Evolutionary conservation across 495 filamentous ascomycete species (phyloP), one percentile per base, ranked within the genome.

Genomic region (Venustampulla echinocandica): DNA sequence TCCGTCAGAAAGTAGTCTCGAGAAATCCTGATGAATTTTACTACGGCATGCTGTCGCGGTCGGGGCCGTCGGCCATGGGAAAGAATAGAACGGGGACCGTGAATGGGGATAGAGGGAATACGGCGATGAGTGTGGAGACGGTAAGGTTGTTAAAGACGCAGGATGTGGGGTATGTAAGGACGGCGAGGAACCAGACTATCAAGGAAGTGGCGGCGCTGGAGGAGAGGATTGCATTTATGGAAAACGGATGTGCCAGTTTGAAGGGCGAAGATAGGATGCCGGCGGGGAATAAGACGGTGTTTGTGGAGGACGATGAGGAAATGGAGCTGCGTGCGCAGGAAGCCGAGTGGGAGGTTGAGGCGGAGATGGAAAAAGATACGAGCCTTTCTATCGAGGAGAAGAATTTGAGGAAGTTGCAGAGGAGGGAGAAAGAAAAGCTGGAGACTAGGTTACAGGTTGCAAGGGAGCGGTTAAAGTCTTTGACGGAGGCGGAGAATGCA

Each of bases 11-110:
- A 66, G 90, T 83, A 18, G 72, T 76, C 46, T 80, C 92, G 33
- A 82, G 87, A 52, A 97, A 98, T 64, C 87, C 90, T 32, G 92
- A 98, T 78, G 89, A 95, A 65, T 98, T 97, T 70, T 81, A 85
- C 66, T 95, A 87, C 59, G 84, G 81, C 19, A 98, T 98, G 92
- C 75, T 93, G 64, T 74, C 69, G 40, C 69, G 71, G 24, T 56
- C 61, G 23, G 70, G 71, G 14, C 65, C 65, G 6, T 48, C 65
- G 9, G 49, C 47, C 0, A 45, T 30, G 33, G 54, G 50, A 4
- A 57, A 57, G 38, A 60, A 64, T 11, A 34, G 41, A 14, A 69
- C 58, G 19, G 74, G 80, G 19, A 70, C 62, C 1, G 65, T 74
- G 44, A 78, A 81, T 22, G 75, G 77, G 46, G 79, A 83, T 51